Evolutionary conservation across 1,139 yeast genomes (phyloP).

Genomic region (Saccharomyces hybrid): DNA sequence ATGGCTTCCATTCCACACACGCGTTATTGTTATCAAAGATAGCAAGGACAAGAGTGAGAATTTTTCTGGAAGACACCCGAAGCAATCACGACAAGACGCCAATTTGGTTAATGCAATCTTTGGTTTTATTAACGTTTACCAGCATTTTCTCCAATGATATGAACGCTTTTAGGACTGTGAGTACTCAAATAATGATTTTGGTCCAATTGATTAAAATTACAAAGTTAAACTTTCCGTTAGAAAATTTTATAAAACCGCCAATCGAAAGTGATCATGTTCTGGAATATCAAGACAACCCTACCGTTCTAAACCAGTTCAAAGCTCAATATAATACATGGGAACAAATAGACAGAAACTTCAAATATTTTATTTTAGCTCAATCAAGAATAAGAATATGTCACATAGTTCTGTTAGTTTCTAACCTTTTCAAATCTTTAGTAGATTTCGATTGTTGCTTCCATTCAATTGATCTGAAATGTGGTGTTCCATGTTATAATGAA

Average conservation of each 20-base stretch:
- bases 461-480: constrained; percentile 58
- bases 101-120: constrained; percentile 80
- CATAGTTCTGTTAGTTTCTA: constrained; percentile 65
- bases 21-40: constrained; percentile 72
- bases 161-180: constrained; percentile 64
- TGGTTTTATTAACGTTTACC: constrained; percentile 71
- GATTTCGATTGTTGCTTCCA: constrained; percentile 54
- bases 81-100: constrained; percentile 62
- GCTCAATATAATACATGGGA: constrained; percentile 31
- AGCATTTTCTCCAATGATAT: constrained; percentile 75
- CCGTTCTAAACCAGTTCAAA: constrained; percentile 31
- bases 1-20: constrained; percentile 71
- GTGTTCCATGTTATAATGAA: constrained; percentile 60
- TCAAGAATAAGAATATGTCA: constrained; percentile 82
- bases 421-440: constrained; percentile 58
- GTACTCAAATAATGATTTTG: constrained; percentile 69
- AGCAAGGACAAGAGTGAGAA: constrained; percentile 70
- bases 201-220: constrained; percentile 74
- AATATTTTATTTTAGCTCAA: constrained; percentile 73
- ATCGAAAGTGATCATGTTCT: constrained; percentile 30
- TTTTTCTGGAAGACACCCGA: constrained; percentile 57
- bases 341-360: constrained; percentile 48
- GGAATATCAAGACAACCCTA: constrained; percentile 32
- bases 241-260: constrained; percentile 56
- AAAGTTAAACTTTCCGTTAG: constrained; percentile 64